These are phyloP conservation scores for Lepidium aucheri DNA, from an alignment of 345 rosid genomes.

Conservation along the genomic window DNA sequence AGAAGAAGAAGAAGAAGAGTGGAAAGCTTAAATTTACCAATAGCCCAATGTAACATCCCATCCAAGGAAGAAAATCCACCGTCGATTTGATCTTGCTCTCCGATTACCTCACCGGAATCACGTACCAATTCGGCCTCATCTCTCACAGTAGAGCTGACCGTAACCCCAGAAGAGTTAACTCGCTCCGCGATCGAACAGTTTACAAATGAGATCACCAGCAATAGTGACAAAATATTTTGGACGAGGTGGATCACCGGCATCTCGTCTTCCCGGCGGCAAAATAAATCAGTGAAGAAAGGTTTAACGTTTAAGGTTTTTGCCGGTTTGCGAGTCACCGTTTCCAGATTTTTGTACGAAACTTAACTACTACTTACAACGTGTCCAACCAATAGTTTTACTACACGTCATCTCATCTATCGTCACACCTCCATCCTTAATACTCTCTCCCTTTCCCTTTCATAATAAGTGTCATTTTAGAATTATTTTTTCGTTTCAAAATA, in stretches of 20 bases:
- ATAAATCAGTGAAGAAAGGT: not conserved
- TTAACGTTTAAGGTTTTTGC: not conserved
- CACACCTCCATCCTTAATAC: not conserved
- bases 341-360: slow-evolving; percentile 11
- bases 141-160: slow-evolving; percentile 59
- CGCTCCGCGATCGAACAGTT: slow-evolving; percentile 29
- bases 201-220: slow-evolving; percentile 9
- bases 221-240: not conserved
- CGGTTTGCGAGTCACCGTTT: not conserved
- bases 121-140: slow-evolving; percentile 53
- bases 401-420: slow-evolving; percentile 16
- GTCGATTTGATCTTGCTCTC: slow-evolving; percentile 50
- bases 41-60: slow-evolving; percentile 95
- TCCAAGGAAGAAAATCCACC: slow-evolving; percentile 93
- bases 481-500: too few species aligned
- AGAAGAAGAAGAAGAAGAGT: not conserved
- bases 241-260: not conserved
- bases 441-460: too few species aligned
- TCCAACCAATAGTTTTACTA: slow-evolving; percentile 5
- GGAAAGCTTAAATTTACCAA: slow-evolving; percentile 35
- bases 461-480: too few species aligned
- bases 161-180: slow-evolving; percentile 37
- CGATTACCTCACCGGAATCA: slow-evolving; percentile 34
- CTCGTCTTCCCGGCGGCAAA: slow-evolving; percentile 3
- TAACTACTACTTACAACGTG: slow-evolving; percentile 6